Evolutionary conservation across 345 rosid species (phyloP).

Genomic region (Durio zibethinus): DNA sequence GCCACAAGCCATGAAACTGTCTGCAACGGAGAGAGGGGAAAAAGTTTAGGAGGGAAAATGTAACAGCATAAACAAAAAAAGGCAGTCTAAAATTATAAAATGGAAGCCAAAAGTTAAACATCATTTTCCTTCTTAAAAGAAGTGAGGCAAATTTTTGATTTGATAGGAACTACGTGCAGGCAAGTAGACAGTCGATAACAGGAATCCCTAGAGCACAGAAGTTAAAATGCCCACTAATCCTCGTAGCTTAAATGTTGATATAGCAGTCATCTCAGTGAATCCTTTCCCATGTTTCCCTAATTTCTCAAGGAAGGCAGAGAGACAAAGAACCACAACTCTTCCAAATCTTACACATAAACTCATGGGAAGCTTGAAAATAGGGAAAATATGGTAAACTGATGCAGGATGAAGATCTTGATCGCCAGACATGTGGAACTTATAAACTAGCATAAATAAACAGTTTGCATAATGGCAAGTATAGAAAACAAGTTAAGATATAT

Average conservation of each 20-base stretch:
- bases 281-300: neutral
- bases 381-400: neutral
- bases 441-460: neutral
- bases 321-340: neutral
- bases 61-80: neutral
- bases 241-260: neutral
- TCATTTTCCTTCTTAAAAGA: neutral
- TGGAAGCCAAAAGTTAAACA: neutral
- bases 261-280: neutral
- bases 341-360: neutral
- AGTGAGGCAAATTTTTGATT: neutral
- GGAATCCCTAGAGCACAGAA: neutral
- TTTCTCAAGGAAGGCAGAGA: neutral
- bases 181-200: neutral
- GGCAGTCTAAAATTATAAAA: neutral
- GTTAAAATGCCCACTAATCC: neutral
- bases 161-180: neutral
- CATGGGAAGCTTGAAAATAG: neutral
- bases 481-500: neutral
- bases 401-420: neutral
- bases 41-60: neutral
- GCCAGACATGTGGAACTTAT: neutral
- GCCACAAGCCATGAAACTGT: conserved; percentile 76
- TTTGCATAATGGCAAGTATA: neutral
- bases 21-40: conserved; percentile 32